phyloP scores from a whole-genome alignment of 2,329 filamentous ascomycete species.

The Cladorrhinum sp. region DNA sequence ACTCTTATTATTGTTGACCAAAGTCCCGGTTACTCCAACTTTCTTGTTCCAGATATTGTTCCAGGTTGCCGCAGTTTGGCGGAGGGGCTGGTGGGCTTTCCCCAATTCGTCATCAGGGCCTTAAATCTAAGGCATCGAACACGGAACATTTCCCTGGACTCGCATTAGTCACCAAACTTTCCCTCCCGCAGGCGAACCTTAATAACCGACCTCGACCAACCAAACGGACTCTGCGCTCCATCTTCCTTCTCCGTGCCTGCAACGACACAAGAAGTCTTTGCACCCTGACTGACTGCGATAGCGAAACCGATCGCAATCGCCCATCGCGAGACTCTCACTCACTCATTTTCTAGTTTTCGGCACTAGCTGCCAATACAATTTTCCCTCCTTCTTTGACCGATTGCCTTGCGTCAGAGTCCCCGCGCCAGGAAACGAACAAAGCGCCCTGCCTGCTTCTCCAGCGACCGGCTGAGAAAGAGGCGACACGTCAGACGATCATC shows the following conservation, averaged over 20 bases:
- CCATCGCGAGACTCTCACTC: neutral
- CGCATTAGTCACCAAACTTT: neutral
- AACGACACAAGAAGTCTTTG: neutral
- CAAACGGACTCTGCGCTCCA: neutral
- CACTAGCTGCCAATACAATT: neutral
- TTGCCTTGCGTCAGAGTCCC: neutral
- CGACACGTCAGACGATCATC: neutral
- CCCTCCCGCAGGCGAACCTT: neutral
- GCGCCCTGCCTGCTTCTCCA: neutral
- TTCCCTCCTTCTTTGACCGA: neutral
- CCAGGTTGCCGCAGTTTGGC: neutral
- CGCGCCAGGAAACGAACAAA: neutral
- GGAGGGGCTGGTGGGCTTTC: neutral
- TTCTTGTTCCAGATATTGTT: neutral
- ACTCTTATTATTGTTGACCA: neutral
- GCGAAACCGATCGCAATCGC: neutral
- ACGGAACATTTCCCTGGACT: neutral
- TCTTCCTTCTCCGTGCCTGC: neutral
- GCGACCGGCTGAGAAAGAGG: neutral
- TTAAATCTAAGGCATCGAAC: neutral
- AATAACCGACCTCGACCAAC: neutral
- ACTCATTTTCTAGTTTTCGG: neutral
- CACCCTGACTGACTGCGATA: neutral
- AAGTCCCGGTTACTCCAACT: neutral
- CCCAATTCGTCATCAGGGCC: neutral